Base-by-base conservation (phyloP, 2,329 filamentous ascomycete species). In the Colletotrichum noveboracense region DNA sequence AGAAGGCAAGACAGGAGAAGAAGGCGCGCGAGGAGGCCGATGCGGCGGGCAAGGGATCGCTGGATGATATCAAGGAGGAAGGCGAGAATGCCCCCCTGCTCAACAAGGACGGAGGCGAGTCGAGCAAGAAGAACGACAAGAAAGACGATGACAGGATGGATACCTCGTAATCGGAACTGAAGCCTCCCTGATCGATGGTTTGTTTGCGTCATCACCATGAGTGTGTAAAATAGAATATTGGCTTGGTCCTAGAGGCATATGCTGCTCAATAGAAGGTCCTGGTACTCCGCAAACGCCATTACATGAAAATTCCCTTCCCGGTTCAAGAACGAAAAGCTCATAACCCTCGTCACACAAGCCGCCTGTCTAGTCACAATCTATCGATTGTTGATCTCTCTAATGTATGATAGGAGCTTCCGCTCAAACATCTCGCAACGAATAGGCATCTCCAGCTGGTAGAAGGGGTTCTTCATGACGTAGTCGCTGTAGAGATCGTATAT, bases 401-500 rank as follows among this genome's bases (percentile, higher is more conserved):
- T 92, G 85, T 96, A 98, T 48, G 93, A 94, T 78, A 91, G 90
- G 78, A 98, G 84, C 84, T 95, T 95, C 80, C 96, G 90, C 84
- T 99, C 97, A 87, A 98, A 99, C 80, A 95, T 94, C 82, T 98
- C 97, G 86, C 97, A 98, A 77, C 97, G 90, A 70, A 99, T 92
- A 8, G 97, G 97, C 96, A 98, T 99, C 87, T 99, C 97, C 73
- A 98, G 89, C 82, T 97, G 96, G 86, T 98, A 98, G 83, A 99
- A 99, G 1, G 97, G 97, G 84, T 99, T 99, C 89, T 98, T 99
- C 95, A 98, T 98, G 79, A 99, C 97, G 84, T 95, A 98, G 85
- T 99, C 97, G 66, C 95, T 91, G 87, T 98, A 99, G 68, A 98
- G 87, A 84, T 98, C 97, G 84, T 99, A 98, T 80, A 98, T 93